Evolutionary conservation across 225 moss, liverwort and hornwort genomes (phyloP), one percentile per base, ranked within the genome.

Genomic region (Physcomitrellopsis africana): DNA sequence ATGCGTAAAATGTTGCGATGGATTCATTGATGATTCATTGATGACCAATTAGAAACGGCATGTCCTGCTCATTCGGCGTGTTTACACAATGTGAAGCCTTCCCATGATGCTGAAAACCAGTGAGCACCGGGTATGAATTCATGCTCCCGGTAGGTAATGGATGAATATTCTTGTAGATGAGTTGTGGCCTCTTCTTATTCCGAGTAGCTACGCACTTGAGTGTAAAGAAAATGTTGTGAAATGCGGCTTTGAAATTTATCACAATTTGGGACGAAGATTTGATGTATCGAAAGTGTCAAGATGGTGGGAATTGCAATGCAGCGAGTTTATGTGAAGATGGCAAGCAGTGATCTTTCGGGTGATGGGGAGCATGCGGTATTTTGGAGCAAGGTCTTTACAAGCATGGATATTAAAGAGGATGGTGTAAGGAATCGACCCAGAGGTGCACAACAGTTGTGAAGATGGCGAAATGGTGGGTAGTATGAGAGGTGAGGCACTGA

Each of bases 401-500:
- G 49, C 2, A 61, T 61, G 48, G 2, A 32, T 72, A 32, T 19
- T 14, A 49, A 18, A 45, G 47, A 12, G 27, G 14, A 29, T 72
- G 49, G 32, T 12, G 49, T 60, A 29, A 60, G 60, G n/a, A 11
- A 58, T n/a, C 45, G 43, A 15, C n/a, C 0, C 24, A 60, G 5
- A 11, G 44, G 60, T 20, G 51, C 13, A 20, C 10, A 49, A 15
- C 11, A 15, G 15, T 49, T 49, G 11, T 49, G 14, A 32, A 10
- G 57, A 52, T 63, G 75, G 63, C 23, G 22, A 74, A 37, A 45
- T 77, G 77, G 70, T 54, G 47, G 16, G 29, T 83, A 67, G 57
- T 85, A 3, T 81, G 85, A 84, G 79, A 68, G 87, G 87, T 41
- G 77, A 83, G 42, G 79, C 51, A 0, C 24, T 87, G 57, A 37